Evolutionary conservation across 2,329 filamentous ascomycete genomes (phyloP), one percentile per base, ranked within the genome.

Genomic region (Dothideomycetes sp.): DNA sequence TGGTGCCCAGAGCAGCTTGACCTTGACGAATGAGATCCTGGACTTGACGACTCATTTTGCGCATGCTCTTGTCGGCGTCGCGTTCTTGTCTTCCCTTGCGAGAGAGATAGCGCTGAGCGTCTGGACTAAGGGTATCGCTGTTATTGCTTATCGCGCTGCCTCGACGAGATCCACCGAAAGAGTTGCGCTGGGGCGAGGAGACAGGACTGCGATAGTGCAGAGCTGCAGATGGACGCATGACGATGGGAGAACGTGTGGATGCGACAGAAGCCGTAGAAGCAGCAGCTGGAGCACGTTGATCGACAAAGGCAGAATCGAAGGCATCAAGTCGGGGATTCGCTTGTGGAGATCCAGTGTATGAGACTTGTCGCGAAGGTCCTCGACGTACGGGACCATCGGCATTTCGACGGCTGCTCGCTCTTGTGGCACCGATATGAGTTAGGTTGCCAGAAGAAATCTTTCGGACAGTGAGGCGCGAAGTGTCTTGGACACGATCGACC

Each of bases 1-100:
- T 68, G 15, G 61, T 66, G 5, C 67, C 88, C 13, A 98, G 64
- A 2, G 91, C 91, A 59, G 91, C 82, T 51, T 82, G 82, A 1
- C 88, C 91, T 61, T 96, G 82, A 2, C 80, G 73, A 41, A 98
- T 93, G 82, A 98, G 86, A 23, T 80, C 82, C 55, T 83, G 76
- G 33, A 96, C 66, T 51, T 83, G 78, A 33, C 76, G 71, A 56
- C 91, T 93, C 61, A 96, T 78, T 18, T 81, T 76, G 34, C 78
- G 78, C 51, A 96, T 82, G 38, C 82, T 79, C 30, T 80, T 76
- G 51, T 96, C 87, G 6, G 84, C 75, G 51, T 88, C 80, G 32
- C 78, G 71, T 52, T 94, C 86, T 44, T 84, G 82, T 36, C 76
- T 75, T 17, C 78, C 70, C 49, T 81, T 75, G 54, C 77, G 74